Evolutionary conservation across 805 yeast genomes (phyloP).

Genomic region (Ascoidea tarda): DNA sequence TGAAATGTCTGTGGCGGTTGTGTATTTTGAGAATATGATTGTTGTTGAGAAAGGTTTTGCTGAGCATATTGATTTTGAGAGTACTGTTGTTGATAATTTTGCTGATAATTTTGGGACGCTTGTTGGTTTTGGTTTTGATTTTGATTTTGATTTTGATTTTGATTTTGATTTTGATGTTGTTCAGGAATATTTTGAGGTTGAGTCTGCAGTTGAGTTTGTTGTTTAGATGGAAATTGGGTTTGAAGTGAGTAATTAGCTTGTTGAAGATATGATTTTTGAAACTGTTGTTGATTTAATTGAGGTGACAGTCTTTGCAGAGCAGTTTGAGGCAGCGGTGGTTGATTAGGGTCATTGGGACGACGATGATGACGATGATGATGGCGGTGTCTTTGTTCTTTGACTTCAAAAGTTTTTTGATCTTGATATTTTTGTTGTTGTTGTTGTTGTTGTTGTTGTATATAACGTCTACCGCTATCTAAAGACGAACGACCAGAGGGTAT

Average conservation of each 20-base stretch:
- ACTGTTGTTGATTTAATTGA: background rate
- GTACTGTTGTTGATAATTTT: background rate
- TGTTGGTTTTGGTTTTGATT: too few relatives aligned
- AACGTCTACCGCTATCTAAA: conserved; percentile 13
- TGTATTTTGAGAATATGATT: too few relatives aligned
- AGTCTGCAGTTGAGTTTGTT: background rate
- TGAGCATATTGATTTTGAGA: background rate
- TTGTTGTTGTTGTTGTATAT: conserved; percentile 13
- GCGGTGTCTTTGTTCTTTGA: conserved; percentile 3
- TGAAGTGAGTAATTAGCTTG: background rate
- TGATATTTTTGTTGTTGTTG: conserved; percentile 3
- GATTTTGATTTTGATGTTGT: too few relatives aligned
- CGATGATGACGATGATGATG: conserved; percentile 4
- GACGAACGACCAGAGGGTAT: background rate
- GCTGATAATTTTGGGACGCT: background rate
- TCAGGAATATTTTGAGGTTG: too few relatives aligned
- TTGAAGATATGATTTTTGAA: background rate
- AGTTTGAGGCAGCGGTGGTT: conserved; percentile 4
- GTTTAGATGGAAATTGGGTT: background rate
- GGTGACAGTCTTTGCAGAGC: background rate
- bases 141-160: too few relatives aligned
- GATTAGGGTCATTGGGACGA: conserved; percentile 4
- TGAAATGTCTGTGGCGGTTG: too few relatives aligned
- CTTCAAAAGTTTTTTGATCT: conserved; percentile 1
- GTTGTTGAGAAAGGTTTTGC: too few relatives aligned